Percentiles rank a stretch among this genome's conserved stretches.
Evolutionary conservation across 1,139 yeast genomes (phyloP).

Genomic region (Geotrichum cucujoidarum): DNA sequence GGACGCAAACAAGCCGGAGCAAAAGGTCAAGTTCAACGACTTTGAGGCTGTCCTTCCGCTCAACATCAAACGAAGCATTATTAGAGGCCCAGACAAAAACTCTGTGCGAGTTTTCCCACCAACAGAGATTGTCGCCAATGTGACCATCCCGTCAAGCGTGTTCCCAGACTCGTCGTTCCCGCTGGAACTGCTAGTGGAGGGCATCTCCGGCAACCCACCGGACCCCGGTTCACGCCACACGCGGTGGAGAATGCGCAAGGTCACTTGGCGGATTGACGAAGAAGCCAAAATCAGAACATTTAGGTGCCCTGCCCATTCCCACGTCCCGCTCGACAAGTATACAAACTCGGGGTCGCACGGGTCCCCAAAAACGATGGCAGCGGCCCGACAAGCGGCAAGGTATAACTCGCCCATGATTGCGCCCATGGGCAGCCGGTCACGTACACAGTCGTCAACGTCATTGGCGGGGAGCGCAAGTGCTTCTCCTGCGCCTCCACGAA

Average conservation of each 20-base stretch:
- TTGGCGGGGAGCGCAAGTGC: background rate
- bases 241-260: conserved; percentile 89
- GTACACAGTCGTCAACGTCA: background rate
- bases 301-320: conserved; percentile 22
- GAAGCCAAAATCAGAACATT: conserved; percentile 53
- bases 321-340: conserved; percentile 8
- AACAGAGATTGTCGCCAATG: conserved; percentile 80
- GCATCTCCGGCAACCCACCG: conserved; percentile 49
- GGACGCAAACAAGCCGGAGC: conserved; percentile 16
- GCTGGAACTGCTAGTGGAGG: conserved; percentile 75
- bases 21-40: background rate
- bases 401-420: background rate
- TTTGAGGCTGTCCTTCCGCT: conserved; percentile 43
- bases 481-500: background rate
- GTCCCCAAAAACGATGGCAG: background rate
- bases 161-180: conserved; percentile 86
- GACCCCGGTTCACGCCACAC: conserved; percentile 40
- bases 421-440: background rate
- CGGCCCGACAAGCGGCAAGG: conserved; percentile 1
- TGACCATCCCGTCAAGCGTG: conserved; percentile 80
- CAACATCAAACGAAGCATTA: conserved; percentile 68
- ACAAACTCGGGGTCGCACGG: conserved; percentile 1
- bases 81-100: conserved; percentile 79
- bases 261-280: conserved; percentile 90
- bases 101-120: conserved; percentile 93